Evolutionary conservation across 495 filamentous ascomycete species (phyloP).

Genomic region (Talaromyces borbonicus): DNA sequence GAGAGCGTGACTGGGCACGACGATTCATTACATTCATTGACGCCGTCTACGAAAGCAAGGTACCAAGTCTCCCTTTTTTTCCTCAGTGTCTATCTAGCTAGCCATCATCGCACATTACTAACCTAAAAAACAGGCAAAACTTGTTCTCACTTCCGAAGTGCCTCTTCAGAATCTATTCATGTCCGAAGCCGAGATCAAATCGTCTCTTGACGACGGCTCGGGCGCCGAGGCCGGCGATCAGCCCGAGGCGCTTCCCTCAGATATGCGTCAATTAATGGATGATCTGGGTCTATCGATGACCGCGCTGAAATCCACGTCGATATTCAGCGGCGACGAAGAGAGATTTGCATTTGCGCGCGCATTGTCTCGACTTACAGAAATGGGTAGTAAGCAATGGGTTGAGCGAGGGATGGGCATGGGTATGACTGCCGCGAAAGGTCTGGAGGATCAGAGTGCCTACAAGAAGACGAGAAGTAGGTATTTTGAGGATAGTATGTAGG

Average conservation of each 20-base stretch:
- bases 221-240: neutral
- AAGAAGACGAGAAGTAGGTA: slow-evolving; percentile 54
- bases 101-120: neutral
- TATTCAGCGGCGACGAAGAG: slow-evolving; percentile 95
- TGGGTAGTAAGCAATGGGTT: slow-evolving; percentile 92
- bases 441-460: slow-evolving; percentile 54
- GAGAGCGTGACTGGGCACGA: slow-evolving; percentile 77
- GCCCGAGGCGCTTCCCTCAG: slow-evolving; percentile 39
- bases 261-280: slow-evolving; percentile 89
- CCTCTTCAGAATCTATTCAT: slow-evolving; percentile 82
- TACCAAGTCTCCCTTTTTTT: slow-evolving; percentile 23
- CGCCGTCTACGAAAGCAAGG: slow-evolving; percentile 74
- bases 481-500: slow-evolving; percentile 65
- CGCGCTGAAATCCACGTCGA: slow-evolving; percentile 70
- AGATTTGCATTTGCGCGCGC: slow-evolving; percentile 91
- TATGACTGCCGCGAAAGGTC: slow-evolving; percentile 45
- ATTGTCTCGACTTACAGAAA: slow-evolving; percentile 73
- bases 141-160: slow-evolving; percentile 82
- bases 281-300: slow-evolving; percentile 81
- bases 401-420: slow-evolving; percentile 79
- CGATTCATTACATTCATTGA: slow-evolving; percentile 97
- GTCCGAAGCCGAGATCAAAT: slow-evolving; percentile 61
- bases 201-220: slow-evolving; percentile 21
- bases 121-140: slow-evolving; percentile 56
- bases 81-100: neutral